phyloP scores from a whole-genome alignment of 108 stramenopile species.

The Pseudonitzschia delicatissima region DNA sequence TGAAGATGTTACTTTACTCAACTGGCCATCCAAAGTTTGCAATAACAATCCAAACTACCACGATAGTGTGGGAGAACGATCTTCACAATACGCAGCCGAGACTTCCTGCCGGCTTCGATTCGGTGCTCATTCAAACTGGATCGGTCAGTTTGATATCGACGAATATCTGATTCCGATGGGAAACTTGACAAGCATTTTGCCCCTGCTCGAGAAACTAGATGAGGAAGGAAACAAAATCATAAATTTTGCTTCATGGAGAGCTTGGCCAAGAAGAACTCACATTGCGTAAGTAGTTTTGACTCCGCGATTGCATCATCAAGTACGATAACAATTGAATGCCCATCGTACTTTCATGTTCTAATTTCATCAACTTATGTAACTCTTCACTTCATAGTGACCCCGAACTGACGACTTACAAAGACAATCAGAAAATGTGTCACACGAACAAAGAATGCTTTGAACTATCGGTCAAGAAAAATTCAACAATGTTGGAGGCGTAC shows the following conservation, averaged over 20 bases:
- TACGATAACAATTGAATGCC: no score
- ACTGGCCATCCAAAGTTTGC: constrained; percentile 83
- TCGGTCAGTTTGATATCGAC: constrained; percentile 84
- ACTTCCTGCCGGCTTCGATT: constrained; percentile 80
- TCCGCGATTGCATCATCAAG: neutral
- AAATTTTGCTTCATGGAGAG: constrained; percentile 54
- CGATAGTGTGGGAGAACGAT: constrained; percentile 67
- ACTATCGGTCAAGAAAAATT: constrained; percentile 49
- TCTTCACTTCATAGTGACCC: constrained; percentile 5
- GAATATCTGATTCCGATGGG: constrained; percentile 81
- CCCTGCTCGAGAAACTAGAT: constrained; percentile 43
- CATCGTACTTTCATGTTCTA: neutral
- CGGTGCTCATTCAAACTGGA: constrained; percentile 79
- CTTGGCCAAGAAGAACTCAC: constrained; percentile 48
- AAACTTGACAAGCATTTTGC: constrained; percentile 23
- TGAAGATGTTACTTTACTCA: constrained; percentile 62
- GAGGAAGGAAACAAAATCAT: constrained; percentile 45
- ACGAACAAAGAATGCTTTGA: constrained; percentile 39
- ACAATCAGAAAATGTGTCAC: constrained; percentile 21
- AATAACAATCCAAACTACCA: constrained; percentile 72
- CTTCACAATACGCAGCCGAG: constrained; percentile 86
- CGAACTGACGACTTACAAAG: constrained; percentile 13
- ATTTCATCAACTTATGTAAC: neutral
- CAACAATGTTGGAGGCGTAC: constrained; percentile 78
- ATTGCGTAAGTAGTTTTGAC: constrained; percentile 26